A percentile compares a stretch with the other conserved stretches of the same genome.
Conservation (phyloP, 169 alveolate species). For the Cryptosporidium viatorum region DNA sequence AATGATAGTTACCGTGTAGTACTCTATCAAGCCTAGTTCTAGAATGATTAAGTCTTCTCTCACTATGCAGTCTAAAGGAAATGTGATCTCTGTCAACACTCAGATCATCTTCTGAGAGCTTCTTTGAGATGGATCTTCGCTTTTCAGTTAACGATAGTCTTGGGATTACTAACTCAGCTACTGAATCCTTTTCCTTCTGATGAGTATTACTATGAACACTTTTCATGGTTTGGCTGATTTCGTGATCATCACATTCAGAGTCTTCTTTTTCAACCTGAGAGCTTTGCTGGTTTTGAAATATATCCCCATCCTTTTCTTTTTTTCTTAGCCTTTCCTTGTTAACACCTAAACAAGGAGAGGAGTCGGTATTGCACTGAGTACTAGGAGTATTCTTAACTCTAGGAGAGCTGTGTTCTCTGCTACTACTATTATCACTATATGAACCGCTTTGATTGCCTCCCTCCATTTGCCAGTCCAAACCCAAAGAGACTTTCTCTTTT, state of each 20-base stretch:
- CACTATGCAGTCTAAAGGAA: slow-evolving; percentile 2
- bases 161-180: slow-evolving; percentile 11
- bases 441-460: not conserved
- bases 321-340: not conserved
- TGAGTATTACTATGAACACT: not conserved
- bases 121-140: slow-evolving; percentile 7
- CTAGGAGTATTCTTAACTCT: slow-evolving; percentile 39
- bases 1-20: slow-evolving; percentile 23
- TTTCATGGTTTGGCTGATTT: not conserved
- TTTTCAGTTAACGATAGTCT: slow-evolving; percentile 13
- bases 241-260: not conserved
- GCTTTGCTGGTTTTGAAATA: not conserved
- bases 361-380: slow-evolving; percentile 50
- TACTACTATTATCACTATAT: not conserved
- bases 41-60: not conserved
- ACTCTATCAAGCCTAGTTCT: not conserved
- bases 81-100: not conserved
- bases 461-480: slow-evolving; percentile 30
- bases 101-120: not conserved
- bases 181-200: not conserved
- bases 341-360: slow-evolving; percentile 10
- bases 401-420: slow-evolving; percentile 10
- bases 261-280: not conserved
- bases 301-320: not conserved
- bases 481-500: not conserved